phyloP scores from a whole-genome alignment of 1,139 yeast genomes.

The Magnusiomyces tetraspermus region DNA sequence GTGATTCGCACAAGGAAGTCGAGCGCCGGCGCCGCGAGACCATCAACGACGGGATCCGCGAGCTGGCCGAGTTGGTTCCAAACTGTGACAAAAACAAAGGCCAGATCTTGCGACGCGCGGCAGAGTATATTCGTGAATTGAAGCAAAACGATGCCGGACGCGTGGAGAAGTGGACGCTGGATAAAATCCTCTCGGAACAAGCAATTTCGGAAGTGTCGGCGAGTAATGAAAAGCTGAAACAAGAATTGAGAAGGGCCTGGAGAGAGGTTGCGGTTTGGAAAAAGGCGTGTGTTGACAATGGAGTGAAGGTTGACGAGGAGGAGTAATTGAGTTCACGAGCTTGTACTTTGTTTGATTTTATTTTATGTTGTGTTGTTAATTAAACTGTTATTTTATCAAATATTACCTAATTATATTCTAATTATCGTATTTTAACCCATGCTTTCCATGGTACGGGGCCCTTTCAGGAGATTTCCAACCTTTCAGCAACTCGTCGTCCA shows the following conservation, averaged over 20 bases:
- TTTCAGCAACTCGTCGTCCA: slow-evolving; percentile 37
- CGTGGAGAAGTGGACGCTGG: slow-evolving; percentile 90
- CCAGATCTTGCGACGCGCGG: slow-evolving; percentile 76
- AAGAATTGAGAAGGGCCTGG: slow-evolving; percentile 79
- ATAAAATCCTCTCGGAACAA: slow-evolving; percentile 83
- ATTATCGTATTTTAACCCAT: slow-evolving; percentile 46
- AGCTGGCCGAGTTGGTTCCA: slow-evolving; percentile 73
- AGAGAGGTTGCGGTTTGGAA: slow-evolving; percentile 83
- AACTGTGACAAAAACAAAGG: slow-evolving; percentile 88
- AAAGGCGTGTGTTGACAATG: slow-evolving; percentile 4
- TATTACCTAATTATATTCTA: no score
- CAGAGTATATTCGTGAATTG: slow-evolving; percentile 78
- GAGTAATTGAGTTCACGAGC: no score
- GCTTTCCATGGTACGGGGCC: slow-evolving; percentile 47
- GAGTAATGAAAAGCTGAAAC: slow-evolving; percentile 68
- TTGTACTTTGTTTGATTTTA: no score
- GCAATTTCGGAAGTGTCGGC: slow-evolving; percentile 72
- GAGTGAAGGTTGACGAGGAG: no score
- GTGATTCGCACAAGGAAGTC: slow-evolving; percentile 92
- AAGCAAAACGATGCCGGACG: slow-evolving; percentile 81
- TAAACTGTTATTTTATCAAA: no score
- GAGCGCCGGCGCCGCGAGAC: slow-evolving; percentile 93
- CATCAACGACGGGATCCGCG: slow-evolving; percentile 81
- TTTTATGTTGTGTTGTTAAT: no score
- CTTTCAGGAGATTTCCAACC: slow-evolving; percentile 45